Conservation (phyloP, 2,329 filamentous ascomycete genomes). For the Albophoma yamanashiensis region DNA sequence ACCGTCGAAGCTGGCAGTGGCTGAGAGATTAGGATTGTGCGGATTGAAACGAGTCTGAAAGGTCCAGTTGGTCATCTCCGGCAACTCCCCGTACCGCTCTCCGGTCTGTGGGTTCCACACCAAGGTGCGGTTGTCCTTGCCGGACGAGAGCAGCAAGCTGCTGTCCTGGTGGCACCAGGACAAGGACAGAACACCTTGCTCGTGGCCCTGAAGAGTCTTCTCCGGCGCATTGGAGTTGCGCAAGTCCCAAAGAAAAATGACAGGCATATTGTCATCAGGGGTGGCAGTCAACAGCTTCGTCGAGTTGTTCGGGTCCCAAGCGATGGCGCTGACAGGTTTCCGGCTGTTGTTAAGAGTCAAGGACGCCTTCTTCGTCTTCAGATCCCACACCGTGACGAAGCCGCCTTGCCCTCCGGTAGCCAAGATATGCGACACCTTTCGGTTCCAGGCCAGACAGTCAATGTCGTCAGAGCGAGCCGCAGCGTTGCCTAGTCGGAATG, state of each 20-base stretch:
- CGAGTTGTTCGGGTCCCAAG: conserved; percentile 92
- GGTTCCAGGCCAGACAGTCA: conserved; percentile 96
- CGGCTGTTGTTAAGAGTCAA: conserved; percentile 91
- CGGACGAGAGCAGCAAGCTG: conserved; percentile 80
- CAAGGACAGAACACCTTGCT: conserved; percentile 84
- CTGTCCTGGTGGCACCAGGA: conserved; percentile 93
- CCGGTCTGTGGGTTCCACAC: conserved; percentile 95
- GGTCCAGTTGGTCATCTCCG: conserved; percentile 98
- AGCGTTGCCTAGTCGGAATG: conserved; percentile 79
- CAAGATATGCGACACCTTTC: conserved; percentile 91
- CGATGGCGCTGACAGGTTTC: conserved; percentile 89
- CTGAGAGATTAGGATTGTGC: conserved; percentile 81
- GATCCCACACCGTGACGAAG: conserved; percentile 96
- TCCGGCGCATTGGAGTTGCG: conserved; percentile 95
- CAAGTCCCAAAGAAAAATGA: conserved; percentile 89
- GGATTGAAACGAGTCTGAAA: conserved; percentile 94
- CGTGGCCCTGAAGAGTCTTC: conserved; percentile 78
- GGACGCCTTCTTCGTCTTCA: conserved; percentile 96
- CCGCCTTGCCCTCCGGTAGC: conserved; percentile 88
- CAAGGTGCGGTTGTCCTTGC: conserved; percentile 92
- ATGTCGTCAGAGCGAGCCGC: conserved; percentile 89
- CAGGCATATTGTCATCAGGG: conserved; percentile 75
- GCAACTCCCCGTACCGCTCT: conserved; percentile 80
- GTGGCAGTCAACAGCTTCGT: conserved; percentile 92
- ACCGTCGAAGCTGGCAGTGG: conserved; percentile 93